Evolutionary conservation across 352 stramenopile genomes (phyloP).

Genomic region (Pythium apleroticum): DNA sequence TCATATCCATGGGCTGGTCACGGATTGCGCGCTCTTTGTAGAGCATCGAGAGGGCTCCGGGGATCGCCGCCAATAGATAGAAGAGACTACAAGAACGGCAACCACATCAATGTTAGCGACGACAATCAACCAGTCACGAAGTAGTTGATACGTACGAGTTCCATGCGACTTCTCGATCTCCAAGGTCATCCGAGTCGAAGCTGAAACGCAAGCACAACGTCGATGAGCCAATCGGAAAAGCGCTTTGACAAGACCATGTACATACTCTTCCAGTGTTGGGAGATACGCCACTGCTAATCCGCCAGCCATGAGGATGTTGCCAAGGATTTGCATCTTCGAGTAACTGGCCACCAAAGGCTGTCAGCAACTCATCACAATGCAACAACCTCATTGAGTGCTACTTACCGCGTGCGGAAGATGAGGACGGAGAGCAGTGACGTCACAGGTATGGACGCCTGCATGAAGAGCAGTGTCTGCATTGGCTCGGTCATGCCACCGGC

Average conservation of each 20-base stretch:
- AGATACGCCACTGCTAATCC: slow-evolving; percentile 76
- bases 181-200: slow-evolving; percentile 55
- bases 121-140: not conserved
- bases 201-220: slow-evolving; percentile 29
- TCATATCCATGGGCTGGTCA: slow-evolving; percentile 84
- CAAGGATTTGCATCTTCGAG: slow-evolving; percentile 67
- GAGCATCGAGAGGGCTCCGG: slow-evolving; percentile 78
- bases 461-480: slow-evolving; percentile 81
- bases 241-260: slow-evolving; percentile 4
- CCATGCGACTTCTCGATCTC: slow-evolving; percentile 76
- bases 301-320: slow-evolving; percentile 60
- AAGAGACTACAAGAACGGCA: slow-evolving; percentile 34
- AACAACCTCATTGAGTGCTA: no score
- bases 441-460: slow-evolving; percentile 81
- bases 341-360: slow-evolving; percentile 42
- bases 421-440: slow-evolving; percentile 59
- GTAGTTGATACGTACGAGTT: slow-evolving; percentile 49
- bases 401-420: slow-evolving; percentile 55
- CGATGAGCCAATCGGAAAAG: not conserved
- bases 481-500: slow-evolving; percentile 78
- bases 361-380: not conserved
- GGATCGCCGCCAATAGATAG: slow-evolving; percentile 76
- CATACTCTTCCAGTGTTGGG: slow-evolving; percentile 78
- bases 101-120: not conserved
- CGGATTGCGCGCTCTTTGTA: slow-evolving; percentile 86